Base-by-base conservation (phyloP, 768 basidiomycete species). In the Phlebiopsis gigantea region DNA sequence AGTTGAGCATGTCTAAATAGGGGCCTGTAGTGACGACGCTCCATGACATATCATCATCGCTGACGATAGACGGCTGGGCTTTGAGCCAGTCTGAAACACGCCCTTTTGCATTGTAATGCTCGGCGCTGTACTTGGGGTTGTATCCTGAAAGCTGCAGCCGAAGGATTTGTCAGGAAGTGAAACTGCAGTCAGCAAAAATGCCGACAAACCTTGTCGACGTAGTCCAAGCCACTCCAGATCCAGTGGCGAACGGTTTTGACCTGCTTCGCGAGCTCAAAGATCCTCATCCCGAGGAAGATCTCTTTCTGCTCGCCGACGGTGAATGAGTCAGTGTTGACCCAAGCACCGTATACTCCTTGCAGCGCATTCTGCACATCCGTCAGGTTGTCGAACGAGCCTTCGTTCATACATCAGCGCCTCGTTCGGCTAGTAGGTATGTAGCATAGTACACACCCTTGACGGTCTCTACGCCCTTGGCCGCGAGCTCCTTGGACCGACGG, bases 141-240 rank as follows among this genome's bases (percentile, higher is more conserved):
- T 54, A 54, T 46, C 53, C 53, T 17, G 53, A 9, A 24, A 29
- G 24, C 53, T 54, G 22, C 34, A 25, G 22, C 10, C 28, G 28
- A 5, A 26, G 19, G 5, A 30, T 4, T 17, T 30, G 14, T n/a
- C 47, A n/a, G n/a, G n/a, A n/a, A n/a, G n/a, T n/a, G 47, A 39
- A 10, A 12, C 34, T 39, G 17, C 30, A 1, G 47, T 48, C 26
- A 30, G 8, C 15, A 25, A 14, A 52, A 12, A 29, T 10, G 19
- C 26, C 24, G 2, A 15, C 65, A 49, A 19, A 75, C 74, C 69
- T 75, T 75, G 63, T 64, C 62, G 10, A 64, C 63, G 57, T 75
- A 75, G 48, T 74, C 72, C 15, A 76, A 58, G 56, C 67, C 72
- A 56, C 73, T 72, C 68, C 69, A 77, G 28, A 77, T 66, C 41